Base-by-base conservation (phyloP, 225 moss, liverwort and hornwort species). In the Pseudoscleropodium purum region DNA sequence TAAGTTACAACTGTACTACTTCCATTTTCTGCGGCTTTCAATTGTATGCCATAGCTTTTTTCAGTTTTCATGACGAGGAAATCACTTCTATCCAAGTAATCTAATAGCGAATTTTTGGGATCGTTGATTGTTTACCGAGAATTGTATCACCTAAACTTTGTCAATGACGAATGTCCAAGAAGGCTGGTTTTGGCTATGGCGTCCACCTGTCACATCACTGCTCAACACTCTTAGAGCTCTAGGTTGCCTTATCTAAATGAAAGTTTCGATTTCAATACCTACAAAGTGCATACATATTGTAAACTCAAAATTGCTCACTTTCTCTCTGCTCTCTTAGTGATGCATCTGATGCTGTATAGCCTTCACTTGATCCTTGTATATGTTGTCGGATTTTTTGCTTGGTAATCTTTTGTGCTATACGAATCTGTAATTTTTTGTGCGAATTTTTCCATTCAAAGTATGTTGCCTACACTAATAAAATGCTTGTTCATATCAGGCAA, bases 401-500 rank as follows among this genome's bases (percentile, higher is more conserved):
- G 56, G 39, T 61, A 27, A 8, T 15, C 39, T 66, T 65, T 12
- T 23, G 39, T 19, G 14, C n/a, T 26, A 10, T 12, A 18, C 8
- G 56, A 43, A 43, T 87, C 45, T 68, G 57, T 33, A 18, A 67
- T 7, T 81, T 79, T 20, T 15, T 2, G 20, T 36, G 67, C 34
- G 67, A 41, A 57, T 52, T 68, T 45, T 41, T 62, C 61, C 25
- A 41, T 33, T 59, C 26, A 51, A 68, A 78, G 30, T 37, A 7
- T 39, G 89, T 60, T 66, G 54, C 63, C 43, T 78, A 13, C 57
- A 70, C 84, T 79, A 29, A 76, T 13, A 52, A 31, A 80, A 52
- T 52, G 30, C 51, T 51, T 84, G 70, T 84, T 88, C 43, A 37
- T 87, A 52, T 84, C 89, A 94, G 91, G 87, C 91, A 87, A 47